Base-by-base conservation (phyloP, 2,329 filamentous ascomycete species). In the Orbilia ellipsospora region DNA sequence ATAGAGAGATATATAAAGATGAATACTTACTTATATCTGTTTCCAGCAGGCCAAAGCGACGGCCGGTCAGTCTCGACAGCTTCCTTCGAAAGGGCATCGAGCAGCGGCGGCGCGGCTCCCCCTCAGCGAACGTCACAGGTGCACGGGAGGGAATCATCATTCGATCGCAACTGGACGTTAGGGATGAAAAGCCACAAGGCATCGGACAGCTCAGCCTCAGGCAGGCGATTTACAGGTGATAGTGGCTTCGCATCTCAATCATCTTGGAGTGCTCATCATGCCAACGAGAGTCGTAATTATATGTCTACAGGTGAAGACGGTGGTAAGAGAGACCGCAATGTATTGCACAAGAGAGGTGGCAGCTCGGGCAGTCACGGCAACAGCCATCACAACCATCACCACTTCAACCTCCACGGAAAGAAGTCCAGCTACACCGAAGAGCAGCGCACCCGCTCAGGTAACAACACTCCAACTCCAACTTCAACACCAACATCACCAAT, bases 371-470 rank as follows among this genome's bases (percentile, higher is more conserved):
- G 72, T 83, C 90, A 92, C 69, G 88, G 89, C 73, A 90, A 88
- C 77, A 82, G 84, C 66, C 83, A 44, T 18, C 15, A 18, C 44
- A 64, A 64, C 45, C 63, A 64, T 83, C 90, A 92, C 68, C 90
- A 88, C 77, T 82, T 84, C 67, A 83, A 84, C 18, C 84, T 83
- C 28, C 88, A 92, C 81, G 89, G 90, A 44, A 87, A 89, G 55
- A 90, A 91, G 78, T 88, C 90, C 12, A 96, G 92, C 82, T 91
- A 93, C 80, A 86, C 90, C 4, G 91, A 94, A 63, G 91, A 94
- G 80, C 88, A 92, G 80, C 85, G 89, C 64, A 84, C 90, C 70
- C 86, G 90, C 77, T 75, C 72, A 75, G 72, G 72, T 75, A 75
- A 75, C 72, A 63, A 75, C 60, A 64, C 72, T 90, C 87, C 78